Percentiles rank a stretch among this genome's conserved stretches.
These are phyloP conservation scores for Nicotiana otophora DNA, from an alignment of 257 asterid species.

Conservation along the genomic window DNA sequence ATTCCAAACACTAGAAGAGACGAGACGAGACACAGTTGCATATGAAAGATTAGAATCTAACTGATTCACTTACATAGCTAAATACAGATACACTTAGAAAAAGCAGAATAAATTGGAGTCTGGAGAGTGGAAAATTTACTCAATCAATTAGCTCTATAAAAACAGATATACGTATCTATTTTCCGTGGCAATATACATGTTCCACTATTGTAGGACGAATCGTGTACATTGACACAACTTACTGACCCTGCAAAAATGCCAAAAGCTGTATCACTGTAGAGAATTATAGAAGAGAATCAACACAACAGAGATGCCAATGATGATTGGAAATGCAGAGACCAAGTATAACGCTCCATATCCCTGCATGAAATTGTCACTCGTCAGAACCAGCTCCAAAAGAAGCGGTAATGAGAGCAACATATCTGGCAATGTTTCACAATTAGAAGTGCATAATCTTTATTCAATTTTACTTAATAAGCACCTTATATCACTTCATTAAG, in stretches of 20 bases:
- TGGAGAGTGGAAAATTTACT: background rate
- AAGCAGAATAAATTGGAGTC: background rate
- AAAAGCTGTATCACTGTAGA: constrained; percentile 43
- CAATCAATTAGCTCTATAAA: background rate
- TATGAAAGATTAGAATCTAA: background rate
- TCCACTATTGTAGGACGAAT: background rate
- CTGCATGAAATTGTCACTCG: constrained; percentile 37
- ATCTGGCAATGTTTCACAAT: background rate
- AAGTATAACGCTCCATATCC: constrained; percentile 96
- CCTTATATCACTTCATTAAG: background rate
- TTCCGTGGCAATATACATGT: background rate
- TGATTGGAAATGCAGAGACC: constrained; percentile 88
- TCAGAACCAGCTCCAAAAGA: constrained; percentile 14
- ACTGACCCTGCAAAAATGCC: constrained; percentile 6
- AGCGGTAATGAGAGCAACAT: constrained; percentile 14
- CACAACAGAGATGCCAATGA: constrained; percentile 88
- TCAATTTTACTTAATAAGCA: background rate
- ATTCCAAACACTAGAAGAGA: background rate
- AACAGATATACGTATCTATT: background rate
- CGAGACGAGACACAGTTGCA: background rate
- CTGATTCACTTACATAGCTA: background rate
- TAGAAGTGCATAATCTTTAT: background rate
- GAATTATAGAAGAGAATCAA: constrained; percentile 85
- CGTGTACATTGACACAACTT: background rate
- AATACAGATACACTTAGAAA: background rate